Evolutionary conservation across 2,329 filamentous ascomycete species (phyloP), one percentile per base, ranked within the genome.

Genomic region (Parasarocladium wereldwijsianum): DNA sequence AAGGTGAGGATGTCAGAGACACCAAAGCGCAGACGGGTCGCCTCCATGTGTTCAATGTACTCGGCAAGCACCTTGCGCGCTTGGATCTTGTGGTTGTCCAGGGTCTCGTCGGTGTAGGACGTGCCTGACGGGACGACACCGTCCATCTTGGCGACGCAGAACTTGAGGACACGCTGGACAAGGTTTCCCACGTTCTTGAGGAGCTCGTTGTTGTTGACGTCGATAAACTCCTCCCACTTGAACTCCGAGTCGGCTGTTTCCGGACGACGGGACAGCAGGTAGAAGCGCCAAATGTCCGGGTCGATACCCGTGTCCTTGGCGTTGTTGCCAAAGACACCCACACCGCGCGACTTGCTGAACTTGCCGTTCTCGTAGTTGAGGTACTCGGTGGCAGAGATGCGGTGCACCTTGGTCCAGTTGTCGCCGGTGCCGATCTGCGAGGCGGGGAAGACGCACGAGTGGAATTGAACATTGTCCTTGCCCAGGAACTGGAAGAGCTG

Each of bases 401-500:
- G 81, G 56, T 92, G 75, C 19, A 93, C 69, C 70, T 78, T 82
- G 28, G 84, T 93, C 86, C 86, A 94, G 38, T 76, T 75, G 42
- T 93, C 77, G 25, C 67, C 64, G 1, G 85, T 87, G 34, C 86
- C 86, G 8, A 94, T 64, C 51, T 93, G 80, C 24, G 76, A 85
- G 17, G 71, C 81, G 2, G 87, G 87, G 64, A 93, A 94, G 47
- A 93, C 85, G 45, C 93, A 81, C 25, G 79, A 81, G 58, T 93
- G 85, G 42, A 55, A 56, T 17, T 74, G 74, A 11, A 83, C 51
- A 18, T 56, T 56, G 43, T 61, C 54, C 47, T 93, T 94, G 57
- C 86, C 86, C 72, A 93, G 82, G 64, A 94, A 92, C 58, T 94
- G 86, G 54, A 90, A 93, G 9, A 94, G 69, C 47, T 78, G 70